Base-by-base conservation (phyloP, 2,329 filamentous ascomycete genomes). In the Fusarium nanum region DNA sequence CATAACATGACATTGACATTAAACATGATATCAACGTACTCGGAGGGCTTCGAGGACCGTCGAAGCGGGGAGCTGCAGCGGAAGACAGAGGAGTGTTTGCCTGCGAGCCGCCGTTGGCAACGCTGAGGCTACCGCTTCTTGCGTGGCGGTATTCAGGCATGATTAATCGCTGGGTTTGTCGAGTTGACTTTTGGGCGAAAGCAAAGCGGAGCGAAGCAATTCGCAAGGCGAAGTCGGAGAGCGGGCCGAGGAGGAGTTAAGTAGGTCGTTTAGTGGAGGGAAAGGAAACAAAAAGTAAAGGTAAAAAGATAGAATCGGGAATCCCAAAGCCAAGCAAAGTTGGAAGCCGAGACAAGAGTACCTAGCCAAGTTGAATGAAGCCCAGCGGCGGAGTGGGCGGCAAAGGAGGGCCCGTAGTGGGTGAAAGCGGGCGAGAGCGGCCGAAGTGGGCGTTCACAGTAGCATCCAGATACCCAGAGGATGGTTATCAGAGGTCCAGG, bases 31-130 rank as follows among this genome's bases (percentile, higher is more conserved):
- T 10, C 20, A 74, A 74, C 74, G 60, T 83, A 88, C 87, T 89
- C 28, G 88, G 88, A 70, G 88, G 88, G 79, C 88, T 90, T 73
- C 88, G 81, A 48, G 88, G 87, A 67, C 87, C 87, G 61, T 89
- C 87, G 75, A 89, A 88, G 72, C 86, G 78, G 71, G 78, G 75
- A 67, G 76, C 72, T 32, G 60, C 59, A 81, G 73, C 76, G 77
- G 74, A 52, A 41, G 49, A 54, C 59, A 81, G 73, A 76, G 77
- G 74, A 58, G 73, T 59, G 58, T 62, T 71, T 67, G 72, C 71
- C 65, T 75, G 74, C 77, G 72, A 70, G 61, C 73, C 75, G 73
- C 69, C 76, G 74, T 69, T 77, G 65, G 83, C 80, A 64, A 86
- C 85, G 76, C 83, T 87, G 78, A 88, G 83, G 78, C 87, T 89